These are phyloP conservation scores for Oryza officinalis DNA, from an alignment of 176 grass and related monocot genomes.

Conservation along the genomic window DNA sequence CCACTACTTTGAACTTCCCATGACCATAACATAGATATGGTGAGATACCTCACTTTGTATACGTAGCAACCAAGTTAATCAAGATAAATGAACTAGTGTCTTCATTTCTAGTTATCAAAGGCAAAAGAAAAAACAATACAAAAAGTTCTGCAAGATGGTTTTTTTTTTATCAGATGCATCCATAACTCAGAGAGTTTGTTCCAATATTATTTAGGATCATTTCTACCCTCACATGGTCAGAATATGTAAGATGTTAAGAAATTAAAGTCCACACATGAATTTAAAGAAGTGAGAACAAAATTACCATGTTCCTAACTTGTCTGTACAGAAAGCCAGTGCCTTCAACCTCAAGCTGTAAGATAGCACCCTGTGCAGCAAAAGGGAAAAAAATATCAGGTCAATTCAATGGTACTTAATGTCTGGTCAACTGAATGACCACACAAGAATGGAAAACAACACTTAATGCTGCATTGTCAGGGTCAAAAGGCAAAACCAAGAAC, in stretches of 20 bases:
- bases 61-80: neutral
- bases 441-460: neutral
- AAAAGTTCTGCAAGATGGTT: neutral
- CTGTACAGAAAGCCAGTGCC: conserved; percentile 92
- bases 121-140: neutral
- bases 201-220: conserved; percentile 1
- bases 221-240: neutral
- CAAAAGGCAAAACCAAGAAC: neutral
- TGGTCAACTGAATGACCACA: neutral
- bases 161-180: conserved; percentile 30
- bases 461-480: neutral
- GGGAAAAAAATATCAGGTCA: conserved; percentile 37
- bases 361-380: conserved; percentile 55
- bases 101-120: neutral
- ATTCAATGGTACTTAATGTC: neutral
- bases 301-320: conserved; percentile 99
- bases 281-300: conserved; percentile 23
- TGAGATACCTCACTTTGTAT: neutral
- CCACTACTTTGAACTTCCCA: neutral
- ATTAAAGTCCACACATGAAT: neutral
- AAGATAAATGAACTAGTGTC: neutral
- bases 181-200: neutral
- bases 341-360: conserved; percentile 93
- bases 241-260: conserved; percentile 19
- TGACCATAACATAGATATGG: neutral